These are phyloP conservation scores for Penicillium sp. DNA, from an alignment of 2,329 filamentous ascomycete species.

Conservation along the genomic window DNA sequence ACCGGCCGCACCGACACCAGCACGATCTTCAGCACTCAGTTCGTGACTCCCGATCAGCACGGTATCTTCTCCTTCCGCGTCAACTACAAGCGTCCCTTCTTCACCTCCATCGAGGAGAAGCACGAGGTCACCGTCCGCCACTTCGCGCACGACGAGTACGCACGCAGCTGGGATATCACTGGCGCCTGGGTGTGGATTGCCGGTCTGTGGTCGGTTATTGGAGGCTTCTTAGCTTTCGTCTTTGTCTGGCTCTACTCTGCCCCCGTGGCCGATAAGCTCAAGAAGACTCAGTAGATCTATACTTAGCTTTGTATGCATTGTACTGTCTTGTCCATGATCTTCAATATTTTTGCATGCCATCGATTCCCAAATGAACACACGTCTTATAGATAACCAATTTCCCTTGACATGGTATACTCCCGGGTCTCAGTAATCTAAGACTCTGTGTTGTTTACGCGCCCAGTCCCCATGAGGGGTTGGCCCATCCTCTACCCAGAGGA, in stretches of 20 bases:
- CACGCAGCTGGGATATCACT: constrained; percentile 82
- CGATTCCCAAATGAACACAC: constrained; percentile 2
- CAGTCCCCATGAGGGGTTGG: too few relatives aligned
- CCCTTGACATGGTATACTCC: not conserved
- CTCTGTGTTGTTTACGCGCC: too few relatives aligned
- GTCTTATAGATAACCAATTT: not conserved
- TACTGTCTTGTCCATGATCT: constrained; percentile 25
- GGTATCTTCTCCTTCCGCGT: constrained; percentile 98
- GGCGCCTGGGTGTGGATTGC: constrained; percentile 94
- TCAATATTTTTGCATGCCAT: constrained; percentile 23
- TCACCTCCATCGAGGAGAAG: constrained; percentile 90
- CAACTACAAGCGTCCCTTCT: constrained; percentile 94
- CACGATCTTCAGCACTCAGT: constrained; percentile 70
- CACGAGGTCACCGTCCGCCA: constrained; percentile 90
- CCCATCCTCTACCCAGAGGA: too few relatives aligned
- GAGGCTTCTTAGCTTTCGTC: constrained; percentile 81
- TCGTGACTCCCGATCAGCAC: constrained; percentile 91
- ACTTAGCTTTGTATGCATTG: constrained; percentile 19
- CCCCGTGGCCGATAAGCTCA: constrained; percentile 46
- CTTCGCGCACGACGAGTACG: constrained; percentile 96
- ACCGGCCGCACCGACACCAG: constrained; percentile 61
- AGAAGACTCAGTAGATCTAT: constrained; percentile 48
- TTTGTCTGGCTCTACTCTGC: constrained; percentile 81
- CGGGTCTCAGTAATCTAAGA: too few relatives aligned
- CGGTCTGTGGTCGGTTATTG: constrained; percentile 79